Evolutionary conservation across 768 basidiomycete species (phyloP).

Genomic region (Auricularia cornea): DNA sequence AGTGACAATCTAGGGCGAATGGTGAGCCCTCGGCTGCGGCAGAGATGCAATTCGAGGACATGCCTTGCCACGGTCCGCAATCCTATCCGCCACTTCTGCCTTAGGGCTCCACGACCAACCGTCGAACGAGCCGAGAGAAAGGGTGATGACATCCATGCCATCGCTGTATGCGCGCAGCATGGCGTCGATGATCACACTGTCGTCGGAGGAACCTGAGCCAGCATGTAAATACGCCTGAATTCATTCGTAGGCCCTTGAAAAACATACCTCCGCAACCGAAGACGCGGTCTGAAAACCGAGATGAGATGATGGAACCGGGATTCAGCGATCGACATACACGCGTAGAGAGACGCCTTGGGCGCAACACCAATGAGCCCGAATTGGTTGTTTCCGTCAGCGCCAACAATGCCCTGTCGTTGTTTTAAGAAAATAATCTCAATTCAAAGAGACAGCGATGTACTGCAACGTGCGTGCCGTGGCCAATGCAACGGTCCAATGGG

Average conservation of each 20-base stretch:
- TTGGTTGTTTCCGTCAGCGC: conserved; percentile 47
- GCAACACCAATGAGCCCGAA: conserved; percentile 68
- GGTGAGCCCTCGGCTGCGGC: too few species aligned
- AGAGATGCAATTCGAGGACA: neutral
- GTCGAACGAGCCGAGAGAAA: conserved; percentile 54
- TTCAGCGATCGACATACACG: conserved; percentile 18
- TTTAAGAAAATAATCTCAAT: conserved; percentile 10
- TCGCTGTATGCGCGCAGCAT: conserved; percentile 45
- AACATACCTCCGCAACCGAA: conserved; percentile 56
- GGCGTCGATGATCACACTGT: conserved; percentile 38
- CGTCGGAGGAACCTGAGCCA: conserved; percentile 18
- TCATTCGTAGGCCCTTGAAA: neutral
- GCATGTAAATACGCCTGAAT: neutral
- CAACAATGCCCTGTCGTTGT: conserved; percentile 36
- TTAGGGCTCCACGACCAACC: conserved; percentile 55
- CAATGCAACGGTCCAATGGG: conserved; percentile 30
- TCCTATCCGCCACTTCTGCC: conserved; percentile 49
- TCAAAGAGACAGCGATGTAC: conserved; percentile 7
- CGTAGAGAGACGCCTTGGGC: conserved; percentile 44
- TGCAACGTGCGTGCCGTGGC: conserved; percentile 49
- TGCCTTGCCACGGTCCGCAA: conserved; percentile 44
- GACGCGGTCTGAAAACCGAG: conserved; percentile 30
- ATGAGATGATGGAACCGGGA: neutral
- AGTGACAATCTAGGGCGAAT: conserved; percentile 35
- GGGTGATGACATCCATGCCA: conserved; percentile 52